Evolutionary conservation across 441 rosid species (phyloP).

Genomic region (Erodium texanum): DNA sequence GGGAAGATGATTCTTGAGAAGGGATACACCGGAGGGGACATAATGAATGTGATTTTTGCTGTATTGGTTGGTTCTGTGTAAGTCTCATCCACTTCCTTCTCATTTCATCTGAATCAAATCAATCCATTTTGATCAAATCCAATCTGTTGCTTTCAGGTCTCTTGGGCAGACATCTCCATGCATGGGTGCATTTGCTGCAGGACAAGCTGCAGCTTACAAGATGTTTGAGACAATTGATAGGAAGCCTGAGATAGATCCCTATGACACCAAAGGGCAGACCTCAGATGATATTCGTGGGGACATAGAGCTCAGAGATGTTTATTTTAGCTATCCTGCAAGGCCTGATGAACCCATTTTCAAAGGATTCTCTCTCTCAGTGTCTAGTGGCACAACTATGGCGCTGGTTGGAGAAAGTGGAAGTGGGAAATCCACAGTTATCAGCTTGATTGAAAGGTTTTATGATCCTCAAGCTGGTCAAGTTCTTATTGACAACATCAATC

Average conservation of each 20-base stretch:
- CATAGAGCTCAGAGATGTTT: slow-evolving; percentile 51
- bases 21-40: slow-evolving; percentile 62
- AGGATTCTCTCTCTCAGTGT: slow-evolving; percentile 53
- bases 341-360: slow-evolving; percentile 59
- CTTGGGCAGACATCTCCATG: slow-evolving; percentile 67
- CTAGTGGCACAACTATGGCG: slow-evolving; percentile 54
- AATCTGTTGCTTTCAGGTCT: slow-evolving; percentile 30
- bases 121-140: neutral
- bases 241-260: slow-evolving; percentile 49
- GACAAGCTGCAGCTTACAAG: slow-evolving; percentile 69
- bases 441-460: slow-evolving; percentile 67
- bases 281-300: slow-evolving; percentile 48
- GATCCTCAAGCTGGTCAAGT: slow-evolving; percentile 73
- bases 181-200: slow-evolving; percentile 53
- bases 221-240: slow-evolving; percentile 67
- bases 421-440: slow-evolving; percentile 74
- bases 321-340: slow-evolving; percentile 52
- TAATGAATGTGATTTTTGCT: slow-evolving; percentile 47
- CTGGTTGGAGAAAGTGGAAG: slow-evolving; percentile 79
- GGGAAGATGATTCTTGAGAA: slow-evolving; percentile 37
- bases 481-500: slow-evolving; percentile 43
- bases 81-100: slow-evolving; percentile 13
- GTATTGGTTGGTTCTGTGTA: slow-evolving; percentile 60
- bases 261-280: slow-evolving; percentile 40
- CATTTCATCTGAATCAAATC: neutral